Evolutionary conservation across 78 protist genomes (phyloP), one percentile per base, ranked within the genome.

Genomic region (Chrysochromulina parva): DNA sequence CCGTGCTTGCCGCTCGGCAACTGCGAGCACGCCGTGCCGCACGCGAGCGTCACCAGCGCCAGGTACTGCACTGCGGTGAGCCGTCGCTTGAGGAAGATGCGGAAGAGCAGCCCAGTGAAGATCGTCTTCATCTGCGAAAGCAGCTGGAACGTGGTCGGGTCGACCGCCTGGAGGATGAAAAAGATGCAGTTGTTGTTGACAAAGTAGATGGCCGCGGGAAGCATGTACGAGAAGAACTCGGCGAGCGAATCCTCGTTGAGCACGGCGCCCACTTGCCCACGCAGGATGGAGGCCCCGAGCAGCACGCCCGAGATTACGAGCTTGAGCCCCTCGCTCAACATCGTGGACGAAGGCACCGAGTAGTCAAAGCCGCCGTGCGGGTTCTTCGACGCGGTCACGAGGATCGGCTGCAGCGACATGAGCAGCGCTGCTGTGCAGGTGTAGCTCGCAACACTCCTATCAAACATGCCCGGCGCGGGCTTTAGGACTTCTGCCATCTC

Each of bases 121-220:
- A 85, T 38, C 48, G 66, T 57, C 89, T 85, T 85, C 28, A 85
- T 3, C 53, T 85, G 60, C 10, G 28, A 19, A 76, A 85, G 89
- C 38, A 60, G 71, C 71, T 60, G 78, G 58, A 60, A 47, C 26
- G 54, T 47, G 38, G 59, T 57, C 38, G 89, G 73, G 58, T 85
- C 74, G 9, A 60, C 59, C 28, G 3, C n/a, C 47, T 26, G 53
- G 16, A 85, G 22, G 57, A 60, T 60, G 58, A 48, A 1, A 13
- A 85, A 47, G 57, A 60, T 4, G 48, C 3, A 10, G 47, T 60
- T 85, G 89, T 85, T 85, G 89, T 60, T 60, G 78, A 57, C 17
- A 47, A 60, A 52, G 76, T 85, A 85, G 55, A 85, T 85, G 78
- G 62, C 24, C 52, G 52, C 71, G 59, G 89, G 89, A 1, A 85